Evolutionary conservation across 805 yeast genomes (phyloP).

Genomic region (Lachancea nothofagi): DNA sequence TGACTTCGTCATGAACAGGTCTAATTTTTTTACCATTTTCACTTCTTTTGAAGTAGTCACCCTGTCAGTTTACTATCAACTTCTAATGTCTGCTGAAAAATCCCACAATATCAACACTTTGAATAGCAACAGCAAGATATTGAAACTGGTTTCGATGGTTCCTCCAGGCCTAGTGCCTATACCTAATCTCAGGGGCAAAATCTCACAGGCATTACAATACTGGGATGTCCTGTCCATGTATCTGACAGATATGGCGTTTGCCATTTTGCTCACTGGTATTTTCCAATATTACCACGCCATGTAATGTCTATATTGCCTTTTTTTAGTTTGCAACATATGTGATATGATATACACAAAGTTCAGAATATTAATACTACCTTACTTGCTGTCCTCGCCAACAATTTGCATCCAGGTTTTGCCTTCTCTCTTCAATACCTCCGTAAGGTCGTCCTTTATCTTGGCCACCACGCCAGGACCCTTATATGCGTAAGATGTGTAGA

Average conservation of each 20-base stretch:
- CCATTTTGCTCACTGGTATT: slow-evolving; percentile 28
- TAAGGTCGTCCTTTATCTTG: slow-evolving; percentile 53
- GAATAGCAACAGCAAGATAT: slow-evolving; percentile 27
- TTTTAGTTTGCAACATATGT: neutral
- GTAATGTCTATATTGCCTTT: neutral
- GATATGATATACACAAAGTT: neutral
- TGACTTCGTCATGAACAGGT: slow-evolving; percentile 17
- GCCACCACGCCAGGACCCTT: slow-evolving; percentile 82
- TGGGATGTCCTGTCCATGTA: slow-evolving; percentile 33
- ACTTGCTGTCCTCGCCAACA: slow-evolving; percentile 54
- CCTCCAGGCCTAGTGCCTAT: slow-evolving; percentile 34
- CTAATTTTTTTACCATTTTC: slow-evolving; percentile 32
- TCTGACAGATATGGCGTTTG: slow-evolving; percentile 31
- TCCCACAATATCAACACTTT: slow-evolving; percentile 24
- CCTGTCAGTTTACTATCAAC: slow-evolving; percentile 30
- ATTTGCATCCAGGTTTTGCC: slow-evolving; percentile 83
- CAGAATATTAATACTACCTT: neutral
- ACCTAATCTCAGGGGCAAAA: slow-evolving; percentile 24
- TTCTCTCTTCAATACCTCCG: slow-evolving; percentile 56
- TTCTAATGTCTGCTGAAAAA: slow-evolving; percentile 24
- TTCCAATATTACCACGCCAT: slow-evolving; percentile 17
- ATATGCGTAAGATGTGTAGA: slow-evolving; percentile 88
- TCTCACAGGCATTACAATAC: slow-evolving; percentile 24
- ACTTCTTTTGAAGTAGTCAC: slow-evolving; percentile 32
- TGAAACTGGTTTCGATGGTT: slow-evolving; percentile 27